phyloP scores from a whole-genome alignment of 2,329 filamentous ascomycete genomes.

The Cordyceps militaris region DNA sequence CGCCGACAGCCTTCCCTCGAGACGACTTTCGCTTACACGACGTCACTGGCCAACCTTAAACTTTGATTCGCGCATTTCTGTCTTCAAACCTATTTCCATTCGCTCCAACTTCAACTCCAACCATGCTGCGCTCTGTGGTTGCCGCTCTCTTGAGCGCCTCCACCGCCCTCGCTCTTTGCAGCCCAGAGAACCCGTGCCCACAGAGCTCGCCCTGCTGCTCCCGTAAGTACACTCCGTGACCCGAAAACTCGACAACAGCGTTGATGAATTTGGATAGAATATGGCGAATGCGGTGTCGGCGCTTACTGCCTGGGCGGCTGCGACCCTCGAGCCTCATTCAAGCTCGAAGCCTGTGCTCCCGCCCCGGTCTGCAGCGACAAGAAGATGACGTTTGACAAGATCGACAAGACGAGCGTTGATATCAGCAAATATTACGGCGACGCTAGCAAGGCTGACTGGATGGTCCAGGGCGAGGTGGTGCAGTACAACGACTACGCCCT shows the following conservation, averaged over 20 bases:
- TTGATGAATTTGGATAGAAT: slow-evolving; percentile 53
- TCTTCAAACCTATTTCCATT: too few species aligned
- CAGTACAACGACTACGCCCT: slow-evolving; percentile 62
- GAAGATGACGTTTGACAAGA: slow-evolving; percentile 64
- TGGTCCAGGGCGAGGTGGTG: slow-evolving; percentile 71
- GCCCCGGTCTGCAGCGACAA: slow-evolving; percentile 72
- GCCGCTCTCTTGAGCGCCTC: slow-evolving; percentile 27
- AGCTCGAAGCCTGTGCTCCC: slow-evolving; percentile 77
- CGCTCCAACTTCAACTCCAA: background rate
- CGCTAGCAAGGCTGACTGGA: slow-evolving; percentile 74
- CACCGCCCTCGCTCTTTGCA: slow-evolving; percentile 35
- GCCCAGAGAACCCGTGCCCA: slow-evolving; percentile 56
- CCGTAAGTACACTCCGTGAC: slow-evolving; percentile 46
- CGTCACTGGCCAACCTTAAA: background rate
- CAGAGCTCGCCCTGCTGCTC: slow-evolving; percentile 69
- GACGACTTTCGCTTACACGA: background rate
- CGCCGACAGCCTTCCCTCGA: background rate
- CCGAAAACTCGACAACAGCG: too few species aligned
- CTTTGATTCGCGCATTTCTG: background rate
- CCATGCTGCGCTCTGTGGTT: slow-evolving; percentile 28
- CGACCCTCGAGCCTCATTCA: slow-evolving; percentile 78
- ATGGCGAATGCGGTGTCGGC: slow-evolving; percentile 86
- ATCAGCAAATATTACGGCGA: slow-evolving; percentile 86
- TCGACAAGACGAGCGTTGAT: slow-evolving; percentile 57
- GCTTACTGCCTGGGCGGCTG: slow-evolving; percentile 95